Percentiles rank a stretch among this genome's conserved stretches.
phyloP scores from a whole-genome alignment of 371 early-diverging fungal species.

The Mycotypha africana region DNA sequence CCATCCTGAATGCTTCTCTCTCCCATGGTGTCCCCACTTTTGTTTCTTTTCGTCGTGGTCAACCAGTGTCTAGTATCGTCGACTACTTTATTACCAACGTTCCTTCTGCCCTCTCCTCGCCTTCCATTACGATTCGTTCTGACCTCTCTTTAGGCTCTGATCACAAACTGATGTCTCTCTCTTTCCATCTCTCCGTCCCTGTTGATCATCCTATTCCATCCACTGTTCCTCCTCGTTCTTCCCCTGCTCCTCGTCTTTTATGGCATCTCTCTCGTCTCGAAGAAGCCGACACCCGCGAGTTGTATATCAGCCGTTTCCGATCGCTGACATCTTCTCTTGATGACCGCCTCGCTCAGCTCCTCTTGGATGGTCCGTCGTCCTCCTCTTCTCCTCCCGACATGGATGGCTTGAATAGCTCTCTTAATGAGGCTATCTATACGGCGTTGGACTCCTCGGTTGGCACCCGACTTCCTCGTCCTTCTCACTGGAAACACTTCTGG shows the following conservation, averaged over 20 bases:
- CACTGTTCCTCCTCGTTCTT: too few species aligned
- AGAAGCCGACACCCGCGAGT: too few species aligned
- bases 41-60: neutral
- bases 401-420: conserved; percentile 2
- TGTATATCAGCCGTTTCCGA: too few species aligned
- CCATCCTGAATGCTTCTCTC: conserved; percentile 1
- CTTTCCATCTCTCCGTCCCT: neutral
- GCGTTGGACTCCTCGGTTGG: conserved; percentile 5
- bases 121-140: neutral
- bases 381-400: conserved; percentile 1
- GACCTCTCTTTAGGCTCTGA: neutral
- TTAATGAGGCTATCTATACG: conserved; percentile 4
- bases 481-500: conserved; percentile 13
- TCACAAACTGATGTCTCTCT: neutral
- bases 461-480: neutral
- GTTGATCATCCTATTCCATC: too few species aligned
- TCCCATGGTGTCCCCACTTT: conserved; percentile 4
- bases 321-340: too few species aligned
- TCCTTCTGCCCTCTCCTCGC: neutral
- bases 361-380: too few species aligned
- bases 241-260: too few species aligned
- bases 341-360: too few species aligned
- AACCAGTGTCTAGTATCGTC: conserved; percentile 2
- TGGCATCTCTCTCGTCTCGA: too few species aligned
- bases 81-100: conserved; percentile 6